A percentile compares a stretch with the other conserved stretches of the same genome.
phyloP scores from a whole-genome alignment of 306 rosid genomes.

The Fragaria nilgerrensis region DNA sequence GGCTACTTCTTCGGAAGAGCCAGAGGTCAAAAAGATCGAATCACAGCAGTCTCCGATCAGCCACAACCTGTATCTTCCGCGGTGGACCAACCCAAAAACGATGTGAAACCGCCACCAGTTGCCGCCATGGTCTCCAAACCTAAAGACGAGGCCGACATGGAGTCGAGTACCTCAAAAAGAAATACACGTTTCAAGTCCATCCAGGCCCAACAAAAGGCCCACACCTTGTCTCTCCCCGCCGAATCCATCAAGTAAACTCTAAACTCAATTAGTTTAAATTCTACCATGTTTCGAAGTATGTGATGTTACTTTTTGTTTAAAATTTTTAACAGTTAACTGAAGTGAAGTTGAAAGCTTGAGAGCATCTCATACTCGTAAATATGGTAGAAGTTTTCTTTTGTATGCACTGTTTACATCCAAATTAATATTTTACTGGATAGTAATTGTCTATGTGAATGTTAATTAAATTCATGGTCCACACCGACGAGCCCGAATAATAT shows the following conservation, averaged over 20 bases:
- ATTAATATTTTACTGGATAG: no score
- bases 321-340: not conserved
- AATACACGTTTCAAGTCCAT: slow-evolving; percentile 54
- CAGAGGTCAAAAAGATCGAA: not conserved
- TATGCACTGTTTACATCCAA: no score
- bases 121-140: slow-evolving; percentile 36
- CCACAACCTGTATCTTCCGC: not conserved
- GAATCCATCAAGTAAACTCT: slow-evolving; percentile 59
- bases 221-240: slow-evolving; percentile 52
- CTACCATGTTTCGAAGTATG: not conserved
- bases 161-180: slow-evolving; percentile 51
- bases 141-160: slow-evolving; percentile 63
- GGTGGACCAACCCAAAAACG: not conserved
- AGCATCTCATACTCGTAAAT: not conserved
- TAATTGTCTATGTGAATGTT: no score
- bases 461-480: no score
- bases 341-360: not conserved
- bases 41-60: not conserved
- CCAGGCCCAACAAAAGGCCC: slow-evolving; percentile 41
- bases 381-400: not conserved
- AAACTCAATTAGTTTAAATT: not conserved
- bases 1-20: not conserved
- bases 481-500: no score
- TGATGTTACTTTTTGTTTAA: no score
- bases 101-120: not conserved